Conservation (phyloP, 176 grass and related monocot species). For the Rhynchospora tenuis region DNA sequence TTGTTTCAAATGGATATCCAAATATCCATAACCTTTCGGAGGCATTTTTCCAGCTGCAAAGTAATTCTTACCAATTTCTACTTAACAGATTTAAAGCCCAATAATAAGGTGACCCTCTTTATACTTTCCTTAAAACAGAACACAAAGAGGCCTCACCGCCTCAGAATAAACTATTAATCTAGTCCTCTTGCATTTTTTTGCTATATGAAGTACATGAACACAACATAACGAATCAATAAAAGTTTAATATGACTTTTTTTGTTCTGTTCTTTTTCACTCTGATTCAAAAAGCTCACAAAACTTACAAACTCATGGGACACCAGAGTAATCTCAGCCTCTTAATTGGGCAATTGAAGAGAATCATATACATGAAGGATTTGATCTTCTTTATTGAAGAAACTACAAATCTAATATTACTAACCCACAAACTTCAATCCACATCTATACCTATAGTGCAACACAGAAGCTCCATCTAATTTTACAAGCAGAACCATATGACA, state of each 20-base stretch:
- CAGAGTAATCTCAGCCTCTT: neutral
- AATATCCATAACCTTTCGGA: too few relatives aligned
- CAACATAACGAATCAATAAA: neutral
- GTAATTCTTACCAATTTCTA: too few relatives aligned
- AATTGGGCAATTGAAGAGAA: neutral
- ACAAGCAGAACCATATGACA: neutral
- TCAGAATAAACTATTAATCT: too few relatives aligned
- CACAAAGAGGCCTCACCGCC: too few relatives aligned
- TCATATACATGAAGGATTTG: neutral
- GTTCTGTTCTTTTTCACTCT: neutral
- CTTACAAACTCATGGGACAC: neutral
- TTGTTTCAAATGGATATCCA: too few relatives aligned
- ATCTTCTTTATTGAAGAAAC: conserved; percentile 12
- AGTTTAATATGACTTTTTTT: neutral
- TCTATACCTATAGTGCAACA: conserved; percentile 15
- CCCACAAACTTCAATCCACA: neutral
- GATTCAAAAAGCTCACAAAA: neutral
- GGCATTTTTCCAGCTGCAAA: too few relatives aligned
- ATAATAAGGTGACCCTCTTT: too few relatives aligned
- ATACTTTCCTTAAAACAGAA: too few relatives aligned
- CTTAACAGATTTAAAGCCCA: too few relatives aligned
- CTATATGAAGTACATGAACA: neutral
- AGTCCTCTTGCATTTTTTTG: too few relatives aligned
- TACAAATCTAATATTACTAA: neutral
- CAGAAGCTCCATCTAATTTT: neutral